Base-by-base conservation (phyloP, 1,284 basidiomycete species). In the Marasmius fiardii region DNA sequence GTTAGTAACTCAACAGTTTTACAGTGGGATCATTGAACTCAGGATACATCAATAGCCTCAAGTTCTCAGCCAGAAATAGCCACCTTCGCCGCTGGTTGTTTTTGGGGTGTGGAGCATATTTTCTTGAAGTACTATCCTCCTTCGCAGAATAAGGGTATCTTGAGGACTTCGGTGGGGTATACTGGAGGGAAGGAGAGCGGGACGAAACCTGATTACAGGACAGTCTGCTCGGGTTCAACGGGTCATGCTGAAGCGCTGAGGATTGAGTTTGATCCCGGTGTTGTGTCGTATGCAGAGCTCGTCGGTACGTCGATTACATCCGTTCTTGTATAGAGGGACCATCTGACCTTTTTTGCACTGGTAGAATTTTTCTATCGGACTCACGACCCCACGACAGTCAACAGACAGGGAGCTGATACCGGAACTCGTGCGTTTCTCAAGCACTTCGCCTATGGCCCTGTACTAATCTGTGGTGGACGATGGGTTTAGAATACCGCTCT, bases 301-400 rank as follows among this genome's bases (percentile, higher is more conserved):
- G 90, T 95, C 45, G 88, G 86, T 86, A 66, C 62, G 85, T 65
- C 21, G 20, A 31, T 12, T 24, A 26, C 33, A 18, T 20, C 7
- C 31, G 18, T 21, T 33, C 23, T 39, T 4, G 21, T 20, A 4
- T 11, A 34, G 28, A 4, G 4, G 33, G 39, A 21, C 6, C 18
- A 14, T 8, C 47, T 33, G 16, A 49, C 16, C 12, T 31, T 6
- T 8, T 24, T 28, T 11, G n/a, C 10, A 6, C 10, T 34, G 21
- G 45, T 68, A 86, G 93, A 96, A 73, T 95, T 94, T 76, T 95
- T 95, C 73, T 95, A 93, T 70, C 83, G 95, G 47, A 95, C 92
- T 0, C 96, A 99, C 68, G 95, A 98, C 65, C 93, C 96, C 1
- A 97, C 94, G 23, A 92, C 91, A 0, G 66, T 80, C 49, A 85